A percentile compares a stretch with the other conserved stretches of the same genome.
Conservation (phyloP, 2,329 filamentous ascomycete species). For the Xylariaceae sp. region DNA sequence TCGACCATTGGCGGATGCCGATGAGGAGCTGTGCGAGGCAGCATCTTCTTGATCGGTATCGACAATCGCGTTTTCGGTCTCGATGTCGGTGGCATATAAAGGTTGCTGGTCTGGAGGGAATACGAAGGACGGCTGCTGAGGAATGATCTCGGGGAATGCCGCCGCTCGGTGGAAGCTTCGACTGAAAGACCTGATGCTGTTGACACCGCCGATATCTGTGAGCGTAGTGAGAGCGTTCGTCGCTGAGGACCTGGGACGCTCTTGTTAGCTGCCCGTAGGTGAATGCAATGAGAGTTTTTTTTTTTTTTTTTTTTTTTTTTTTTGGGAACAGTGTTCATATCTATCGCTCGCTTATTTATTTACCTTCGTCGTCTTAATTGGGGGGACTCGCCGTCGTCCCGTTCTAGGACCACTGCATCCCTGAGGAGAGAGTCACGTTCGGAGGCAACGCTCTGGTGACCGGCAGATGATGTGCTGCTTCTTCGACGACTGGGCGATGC, state of each 20-base stretch:
- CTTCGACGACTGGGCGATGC: conserved; percentile 34
- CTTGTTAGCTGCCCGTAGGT: conserved; percentile 1
- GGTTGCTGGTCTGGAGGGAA: conserved; percentile 52
- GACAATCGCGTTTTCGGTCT: conserved; percentile 28
- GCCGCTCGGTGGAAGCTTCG: conserved; percentile 89
- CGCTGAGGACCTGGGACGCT: conserved; percentile 50
- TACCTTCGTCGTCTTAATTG: conserved; percentile 35
- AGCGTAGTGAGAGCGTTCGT: conserved; percentile 52
- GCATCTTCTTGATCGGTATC: conserved; percentile 29
- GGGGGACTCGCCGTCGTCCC: conserved; percentile 31
- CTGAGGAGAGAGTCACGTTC: conserved; percentile 45
- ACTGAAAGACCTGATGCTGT: conserved; percentile 91
- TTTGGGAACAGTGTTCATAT: conserved; percentile 16
- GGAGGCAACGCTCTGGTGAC: conserved; percentile 37
- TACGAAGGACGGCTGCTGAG: conserved; percentile 69
- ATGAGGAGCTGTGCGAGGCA: conserved; percentile 15
- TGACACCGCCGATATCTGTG: conserved; percentile 77
- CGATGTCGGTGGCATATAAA: conserved; percentile 36
- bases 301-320: not conserved
- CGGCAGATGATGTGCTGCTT: conserved; percentile 37
- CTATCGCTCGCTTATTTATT: not conserved
- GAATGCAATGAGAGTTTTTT: too few species aligned
- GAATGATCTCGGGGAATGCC: conserved; percentile 80
- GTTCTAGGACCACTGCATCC: conserved; percentile 32
- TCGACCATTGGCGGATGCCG: conserved; percentile 17